These are phyloP conservation scores for Ensete ventricosum DNA, from an alignment of 176 grass and related monocot genomes.

Conservation along the genomic window DNA sequence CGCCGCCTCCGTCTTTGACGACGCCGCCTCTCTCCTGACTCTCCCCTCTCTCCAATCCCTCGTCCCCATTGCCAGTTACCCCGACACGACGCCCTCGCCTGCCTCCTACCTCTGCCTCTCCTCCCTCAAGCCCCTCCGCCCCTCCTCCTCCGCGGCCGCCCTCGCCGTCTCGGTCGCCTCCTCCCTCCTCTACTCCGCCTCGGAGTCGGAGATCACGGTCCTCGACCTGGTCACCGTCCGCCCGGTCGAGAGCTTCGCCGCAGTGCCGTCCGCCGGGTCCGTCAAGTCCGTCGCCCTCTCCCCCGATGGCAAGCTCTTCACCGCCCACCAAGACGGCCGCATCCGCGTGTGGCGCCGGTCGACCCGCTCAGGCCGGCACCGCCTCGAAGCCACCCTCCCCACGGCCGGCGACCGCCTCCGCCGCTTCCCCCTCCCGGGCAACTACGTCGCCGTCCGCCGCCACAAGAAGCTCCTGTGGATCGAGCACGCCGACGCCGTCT, in stretches of 20 bases:
- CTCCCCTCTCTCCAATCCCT: conserved; percentile 55
- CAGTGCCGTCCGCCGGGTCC: conserved; percentile 24
- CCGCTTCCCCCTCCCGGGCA: conserved; percentile 67
- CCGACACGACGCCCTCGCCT: not conserved
- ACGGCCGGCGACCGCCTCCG: conserved; percentile 59
- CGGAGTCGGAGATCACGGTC: conserved; percentile 28
- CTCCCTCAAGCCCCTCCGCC: conserved; percentile 25
- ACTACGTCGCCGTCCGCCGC: conserved; percentile 51
- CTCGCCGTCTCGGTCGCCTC: conserved; percentile 2
- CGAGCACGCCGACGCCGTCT: conserved; percentile 57
- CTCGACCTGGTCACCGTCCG: conserved; percentile 23
- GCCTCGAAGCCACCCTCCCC: conserved; percentile 51
- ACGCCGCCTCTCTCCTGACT: not conserved
- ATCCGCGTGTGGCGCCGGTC: conserved; percentile 64
- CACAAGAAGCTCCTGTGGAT: conserved; percentile 74
- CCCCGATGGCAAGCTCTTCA: conserved; percentile 26
- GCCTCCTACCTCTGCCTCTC: conserved; percentile 20
- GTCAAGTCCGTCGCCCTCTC: conserved; percentile 56
- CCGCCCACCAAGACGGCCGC: conserved; percentile 68
- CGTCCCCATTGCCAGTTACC: conserved; percentile 13
- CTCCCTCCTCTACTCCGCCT: conserved; percentile 18
- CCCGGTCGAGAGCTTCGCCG: conserved; percentile 15
- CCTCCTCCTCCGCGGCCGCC: not conserved
- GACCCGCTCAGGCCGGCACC: conserved; percentile 23
- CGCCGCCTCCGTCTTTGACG: not conserved